Conservation (phyloP, 177 flowering plant species). For the Telopea speciosissima region DNA sequence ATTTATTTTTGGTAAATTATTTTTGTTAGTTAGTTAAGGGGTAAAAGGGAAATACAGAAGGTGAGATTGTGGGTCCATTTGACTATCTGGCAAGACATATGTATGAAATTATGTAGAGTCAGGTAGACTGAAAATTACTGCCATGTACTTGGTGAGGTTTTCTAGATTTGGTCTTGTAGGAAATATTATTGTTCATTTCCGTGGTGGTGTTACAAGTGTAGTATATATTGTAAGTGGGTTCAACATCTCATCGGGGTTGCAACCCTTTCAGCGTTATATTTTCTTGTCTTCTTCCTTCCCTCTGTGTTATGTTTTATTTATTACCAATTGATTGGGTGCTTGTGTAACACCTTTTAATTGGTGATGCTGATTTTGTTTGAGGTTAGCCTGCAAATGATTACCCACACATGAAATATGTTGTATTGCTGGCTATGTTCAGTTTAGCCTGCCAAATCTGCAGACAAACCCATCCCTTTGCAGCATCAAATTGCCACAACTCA, state of each 20-base stretch:
- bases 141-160: not conserved
- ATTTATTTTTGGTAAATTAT: no score
- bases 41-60: not conserved
- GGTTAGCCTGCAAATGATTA: no score
- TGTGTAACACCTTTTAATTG: not conserved
- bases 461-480: no score
- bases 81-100: not conserved
- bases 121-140: not conserved
- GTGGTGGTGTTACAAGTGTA: no score
- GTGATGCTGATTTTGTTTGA: not conserved
- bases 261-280: not conserved
- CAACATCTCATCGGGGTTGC: not conserved
- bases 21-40: not conserved
- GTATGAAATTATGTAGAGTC: not conserved
- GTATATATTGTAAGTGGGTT: not conserved
- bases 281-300: not conserved
- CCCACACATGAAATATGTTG: no score
- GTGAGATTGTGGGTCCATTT: not conserved
- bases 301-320: not conserved
- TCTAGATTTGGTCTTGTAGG: not conserved
- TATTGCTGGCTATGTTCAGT: no score
- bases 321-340: not conserved
- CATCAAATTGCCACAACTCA: no score
- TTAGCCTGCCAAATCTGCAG: no score
- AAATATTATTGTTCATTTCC: no score